Percentiles rank a stretch among this genome's conserved stretches.
Evolutionary conservation across 305 asterid species (phyloP).

Genomic region (Fraxinus floribunda): DNA sequence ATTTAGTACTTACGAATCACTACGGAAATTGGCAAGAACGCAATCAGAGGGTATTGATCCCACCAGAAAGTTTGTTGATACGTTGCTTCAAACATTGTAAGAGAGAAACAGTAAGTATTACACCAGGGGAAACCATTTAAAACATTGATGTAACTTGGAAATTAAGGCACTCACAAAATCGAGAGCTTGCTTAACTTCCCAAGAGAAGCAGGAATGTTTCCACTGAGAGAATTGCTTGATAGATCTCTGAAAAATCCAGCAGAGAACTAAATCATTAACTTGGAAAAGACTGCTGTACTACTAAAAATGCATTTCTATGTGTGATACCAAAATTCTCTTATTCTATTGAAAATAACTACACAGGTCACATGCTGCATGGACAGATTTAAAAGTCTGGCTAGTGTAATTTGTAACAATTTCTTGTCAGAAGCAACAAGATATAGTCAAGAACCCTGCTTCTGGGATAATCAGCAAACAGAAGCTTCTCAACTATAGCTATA

Average conservation of each 20-base stretch:
- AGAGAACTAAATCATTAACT: slow-evolving; percentile 17
- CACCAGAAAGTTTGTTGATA: slow-evolving; percentile 86
- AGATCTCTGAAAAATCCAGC: slow-evolving; percentile 67
- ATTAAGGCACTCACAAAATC: slow-evolving; percentile 62
- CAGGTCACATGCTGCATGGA: slow-evolving; percentile 7
- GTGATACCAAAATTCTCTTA: slow-evolving; percentile 11
- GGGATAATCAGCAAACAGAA: slow-evolving; percentile 12
- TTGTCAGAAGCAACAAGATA: slow-evolving; percentile 19
- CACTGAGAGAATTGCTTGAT: slow-evolving; percentile 97
- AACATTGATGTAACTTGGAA: slow-evolving; percentile 9
- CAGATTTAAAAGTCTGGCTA: slow-evolving; percentile 4
- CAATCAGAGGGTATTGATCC: slow-evolving; percentile 90
- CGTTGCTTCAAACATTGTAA: slow-evolving; percentile 64
- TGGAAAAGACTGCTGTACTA: slow-evolving; percentile 11
- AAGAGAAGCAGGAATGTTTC: slow-evolving; percentile 82
- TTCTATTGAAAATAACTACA: slow-evolving; percentile 13
- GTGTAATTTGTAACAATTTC: slow-evolving; percentile 13
- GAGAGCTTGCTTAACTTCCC: slow-evolving; percentile 79
- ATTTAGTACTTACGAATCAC: slow-evolving; percentile 66
- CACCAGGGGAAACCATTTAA: slow-evolving; percentile 18
- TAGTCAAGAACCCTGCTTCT: slow-evolving; percentile 16
- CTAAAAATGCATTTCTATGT: slow-evolving; percentile 18
- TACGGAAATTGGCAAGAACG: slow-evolving; percentile 63
- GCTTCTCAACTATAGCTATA: slow-evolving; percentile 4
- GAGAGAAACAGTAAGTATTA: slow-evolving; percentile 27